Conservation (phyloP, 1,284 basidiomycete species). For the Pseudozyma pruni region DNA sequence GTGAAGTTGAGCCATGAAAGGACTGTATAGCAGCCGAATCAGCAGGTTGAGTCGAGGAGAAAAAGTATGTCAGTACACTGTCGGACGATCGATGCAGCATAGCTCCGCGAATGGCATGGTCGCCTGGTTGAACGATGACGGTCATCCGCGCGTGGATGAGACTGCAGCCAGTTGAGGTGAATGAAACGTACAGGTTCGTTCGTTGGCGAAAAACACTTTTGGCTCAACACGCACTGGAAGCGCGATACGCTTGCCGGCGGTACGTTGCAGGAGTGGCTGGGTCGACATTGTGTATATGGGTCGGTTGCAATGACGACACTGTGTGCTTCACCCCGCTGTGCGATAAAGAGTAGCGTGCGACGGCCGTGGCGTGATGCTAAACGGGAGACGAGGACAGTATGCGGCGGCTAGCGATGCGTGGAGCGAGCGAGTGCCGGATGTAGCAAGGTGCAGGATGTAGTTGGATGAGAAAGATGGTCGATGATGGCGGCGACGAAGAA, state of each 20-base stretch:
- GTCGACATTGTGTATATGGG: slow-evolving; percentile 79
- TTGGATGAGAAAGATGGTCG: slow-evolving; percentile 2
- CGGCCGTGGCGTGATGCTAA: not conserved
- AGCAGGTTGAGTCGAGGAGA: too few species aligned
- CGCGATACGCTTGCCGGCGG: slow-evolving; percentile 72
- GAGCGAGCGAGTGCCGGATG: not conserved
- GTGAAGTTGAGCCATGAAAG: slow-evolving; percentile 68
- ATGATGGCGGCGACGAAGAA: not conserved
- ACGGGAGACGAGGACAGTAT: not conserved
- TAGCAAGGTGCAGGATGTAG: not conserved
- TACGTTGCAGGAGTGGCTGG: slow-evolving; percentile 95
- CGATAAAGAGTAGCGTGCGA: not conserved
- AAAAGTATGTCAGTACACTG: not conserved
- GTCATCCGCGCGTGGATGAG: not conserved
- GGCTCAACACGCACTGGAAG: slow-evolving; percentile 67
- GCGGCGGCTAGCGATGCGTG: not conserved
- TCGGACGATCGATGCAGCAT: too few species aligned
- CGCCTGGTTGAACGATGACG: too few species aligned
- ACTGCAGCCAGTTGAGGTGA: not conserved
- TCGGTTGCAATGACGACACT: too few species aligned
- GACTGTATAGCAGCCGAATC: slow-evolving; percentile 55
- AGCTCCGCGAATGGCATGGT: too few species aligned
- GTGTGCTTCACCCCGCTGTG: not conserved
- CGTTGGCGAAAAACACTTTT: slow-evolving; percentile 68
- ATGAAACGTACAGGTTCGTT: slow-evolving; percentile 62